Conservation (phyloP, 495 filamentous ascomycete species). For the Amphirosellinia nigrospora region DNA sequence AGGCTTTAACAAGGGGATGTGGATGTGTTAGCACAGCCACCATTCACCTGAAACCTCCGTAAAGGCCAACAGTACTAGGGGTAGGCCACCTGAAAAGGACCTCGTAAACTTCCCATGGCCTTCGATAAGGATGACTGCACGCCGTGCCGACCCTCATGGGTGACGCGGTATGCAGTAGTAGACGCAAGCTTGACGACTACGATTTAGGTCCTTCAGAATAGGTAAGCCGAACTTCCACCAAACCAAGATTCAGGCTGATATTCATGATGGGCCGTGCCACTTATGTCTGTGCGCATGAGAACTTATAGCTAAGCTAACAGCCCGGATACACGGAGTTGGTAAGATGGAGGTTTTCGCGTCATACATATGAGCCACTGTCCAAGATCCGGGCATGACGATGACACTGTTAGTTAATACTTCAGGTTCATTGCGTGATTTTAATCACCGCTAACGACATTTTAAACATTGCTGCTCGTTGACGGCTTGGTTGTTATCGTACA, state of each 20-base stretch:
- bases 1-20: background rate
- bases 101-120: background rate
- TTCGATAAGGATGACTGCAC: background rate
- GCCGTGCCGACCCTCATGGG: background rate
- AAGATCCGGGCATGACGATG: background rate
- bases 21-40: background rate
- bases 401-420: background rate
- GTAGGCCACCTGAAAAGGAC: background rate
- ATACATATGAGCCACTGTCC: background rate
- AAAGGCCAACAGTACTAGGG: background rate
- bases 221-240: background rate
- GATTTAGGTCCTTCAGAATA: background rate
- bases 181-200: background rate
- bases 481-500: slow-evolving; percentile 27
- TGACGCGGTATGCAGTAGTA: background rate
- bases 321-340: background rate
- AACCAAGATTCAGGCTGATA: slow-evolving; percentile 8
- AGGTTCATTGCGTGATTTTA: background rate
- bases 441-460: background rate
- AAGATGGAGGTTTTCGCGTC: background rate
- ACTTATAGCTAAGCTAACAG: background rate
- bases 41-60: slow-evolving; percentile 6
- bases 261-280: background rate
- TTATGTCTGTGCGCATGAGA: background rate
- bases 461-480: background rate